These are phyloP conservation scores for Omphalea diandra DNA, from an alignment of 441 rosid species.

Conservation along the genomic window DNA sequence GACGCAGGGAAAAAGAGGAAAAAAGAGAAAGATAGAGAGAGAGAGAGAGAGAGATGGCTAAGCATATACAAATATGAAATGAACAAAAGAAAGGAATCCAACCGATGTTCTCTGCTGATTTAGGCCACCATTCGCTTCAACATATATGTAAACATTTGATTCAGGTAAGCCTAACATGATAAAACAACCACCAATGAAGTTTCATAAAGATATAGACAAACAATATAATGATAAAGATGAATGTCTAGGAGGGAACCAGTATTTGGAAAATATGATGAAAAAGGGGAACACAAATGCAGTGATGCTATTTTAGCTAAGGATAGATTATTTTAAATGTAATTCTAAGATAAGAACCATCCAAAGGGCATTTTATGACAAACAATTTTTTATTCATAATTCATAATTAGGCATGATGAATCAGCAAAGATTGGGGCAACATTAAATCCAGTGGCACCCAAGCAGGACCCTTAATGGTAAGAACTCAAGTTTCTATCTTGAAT, in stretches of 20 bases:
- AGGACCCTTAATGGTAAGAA: not conserved
- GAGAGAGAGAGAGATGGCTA: too few relatives aligned
- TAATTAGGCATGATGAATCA: not conserved
- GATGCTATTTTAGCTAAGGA: not conserved
- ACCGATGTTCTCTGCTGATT: conserved; percentile 99
- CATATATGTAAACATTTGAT: conserved; percentile 90
- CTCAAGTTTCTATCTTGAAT: too few relatives aligned
- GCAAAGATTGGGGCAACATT: not conserved
- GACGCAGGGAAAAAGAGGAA: too few relatives aligned
- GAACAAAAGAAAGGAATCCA: conserved; percentile 34
- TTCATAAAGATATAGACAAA: conserved; percentile 2
- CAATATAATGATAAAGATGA: not conserved
- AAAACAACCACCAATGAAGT: conserved; percentile 18
- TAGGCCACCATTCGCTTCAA: conserved; percentile 96
- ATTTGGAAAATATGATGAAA: not conserved
- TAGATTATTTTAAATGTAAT: not conserved
- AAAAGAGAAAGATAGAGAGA: not conserved
- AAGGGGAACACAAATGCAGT: not conserved
- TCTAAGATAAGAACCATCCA: conserved; percentile 3
- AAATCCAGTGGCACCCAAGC: not conserved
- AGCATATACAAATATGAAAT: conserved; percentile 16
- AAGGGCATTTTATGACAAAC: not conserved
- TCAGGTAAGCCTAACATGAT: conserved; percentile 69
- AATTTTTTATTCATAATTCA: not conserved
- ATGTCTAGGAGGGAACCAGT: not conserved